Evolutionary conservation across 2,329 filamentous ascomycete genomes (phyloP), one percentile per base, ranked within the genome.

Genomic region (Polychaeton citri): DNA sequence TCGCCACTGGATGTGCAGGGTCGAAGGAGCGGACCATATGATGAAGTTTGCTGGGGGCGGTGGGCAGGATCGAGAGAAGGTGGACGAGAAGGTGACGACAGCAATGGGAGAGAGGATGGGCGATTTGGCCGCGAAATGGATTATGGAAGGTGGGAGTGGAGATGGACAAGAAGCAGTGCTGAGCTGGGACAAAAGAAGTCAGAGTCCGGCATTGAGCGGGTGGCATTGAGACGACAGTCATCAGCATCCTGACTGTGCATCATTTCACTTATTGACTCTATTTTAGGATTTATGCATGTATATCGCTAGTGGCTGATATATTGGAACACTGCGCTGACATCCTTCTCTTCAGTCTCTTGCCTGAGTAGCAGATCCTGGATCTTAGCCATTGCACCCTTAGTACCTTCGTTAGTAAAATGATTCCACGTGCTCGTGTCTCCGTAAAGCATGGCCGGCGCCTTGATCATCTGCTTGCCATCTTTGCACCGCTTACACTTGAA

Each of bases 381-480:
- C 40, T 73, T 71, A 44, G 75, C 72, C 53, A 98, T 61, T 8
- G 54, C 39, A 0, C 75, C 74, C 5, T 65, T 62, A 44, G 71
- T 71, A 3, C 74, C 74, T 43, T 78, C 74, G 50, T 94, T 95
- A 30, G 81, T 74, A 61, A 95, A 93, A 59, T 98, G 90, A 53
- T 98, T 98, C 90, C 90, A 98, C n/a, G 85, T 88, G 61, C 86
- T 96, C 16, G 90, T 96, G 53, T 98, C 90, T 35, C 90, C 90
- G 53, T 98, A 98, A 41, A 98, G 64, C 79, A 96, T 88, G 1
- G 90, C 90, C 3, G 82, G 82, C 2, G 88, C 85, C 58, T 95
- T 96, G 53, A 95, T 74, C 43, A 73, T 74, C 60, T 98, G 90
- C 42, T 72, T 79, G 1, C 88, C 88, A 51, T 81, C 61, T 42